Percentiles rank a stretch among this genome's conserved stretches.
These are phyloP conservation scores for Sparassis latifolia DNA, from an alignment of 1,284 basidiomycete genomes.

Conservation along the genomic window DNA sequence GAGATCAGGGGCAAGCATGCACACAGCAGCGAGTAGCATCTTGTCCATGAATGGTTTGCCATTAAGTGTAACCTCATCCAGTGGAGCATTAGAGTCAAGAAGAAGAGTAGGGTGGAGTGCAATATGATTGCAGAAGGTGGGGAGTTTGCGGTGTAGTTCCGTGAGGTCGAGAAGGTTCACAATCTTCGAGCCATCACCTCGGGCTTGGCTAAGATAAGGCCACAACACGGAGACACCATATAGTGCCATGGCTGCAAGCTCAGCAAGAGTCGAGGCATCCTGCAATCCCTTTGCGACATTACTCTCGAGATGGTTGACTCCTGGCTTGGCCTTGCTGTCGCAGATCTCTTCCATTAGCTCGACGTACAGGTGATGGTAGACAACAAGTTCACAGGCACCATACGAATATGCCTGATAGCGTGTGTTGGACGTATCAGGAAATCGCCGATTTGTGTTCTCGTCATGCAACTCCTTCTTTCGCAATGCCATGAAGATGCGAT, in stretches of 20 bases:
- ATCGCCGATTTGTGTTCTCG: background rate
- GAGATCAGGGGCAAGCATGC: background rate
- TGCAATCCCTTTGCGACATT: conserved; percentile 28
- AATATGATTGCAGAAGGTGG: background rate
- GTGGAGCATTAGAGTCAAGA: background rate
- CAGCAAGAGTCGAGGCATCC: conserved; percentile 30
- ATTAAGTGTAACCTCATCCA: background rate
- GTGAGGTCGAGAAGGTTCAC: conserved; percentile 12
- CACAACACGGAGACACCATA: conserved; percentile 18
- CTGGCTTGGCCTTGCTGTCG: conserved; percentile 20
- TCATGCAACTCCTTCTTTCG: no score
- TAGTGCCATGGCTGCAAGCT: conserved; percentile 26
- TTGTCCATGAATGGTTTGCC: background rate
- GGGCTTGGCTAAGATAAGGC: conserved; percentile 14
- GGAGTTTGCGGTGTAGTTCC: conserved; percentile 8
- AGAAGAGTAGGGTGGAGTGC: background rate
- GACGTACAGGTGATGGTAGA: conserved; percentile 14
- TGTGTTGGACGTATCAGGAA: conserved; percentile 23
- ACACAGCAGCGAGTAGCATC: background rate
- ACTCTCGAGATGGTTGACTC: conserved; percentile 26
- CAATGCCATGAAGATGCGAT: conserved; percentile 7
- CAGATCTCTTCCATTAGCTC: conserved; percentile 19
- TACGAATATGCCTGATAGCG: conserved; percentile 24
- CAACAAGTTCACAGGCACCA: conserved; percentile 20
- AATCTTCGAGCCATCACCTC: background rate